Percentiles rank a stretch among this genome's conserved stretches.
Conservation (phyloP, 495 filamentous ascomycete genomes). For the Massariosphaeria phaeospora region DNA sequence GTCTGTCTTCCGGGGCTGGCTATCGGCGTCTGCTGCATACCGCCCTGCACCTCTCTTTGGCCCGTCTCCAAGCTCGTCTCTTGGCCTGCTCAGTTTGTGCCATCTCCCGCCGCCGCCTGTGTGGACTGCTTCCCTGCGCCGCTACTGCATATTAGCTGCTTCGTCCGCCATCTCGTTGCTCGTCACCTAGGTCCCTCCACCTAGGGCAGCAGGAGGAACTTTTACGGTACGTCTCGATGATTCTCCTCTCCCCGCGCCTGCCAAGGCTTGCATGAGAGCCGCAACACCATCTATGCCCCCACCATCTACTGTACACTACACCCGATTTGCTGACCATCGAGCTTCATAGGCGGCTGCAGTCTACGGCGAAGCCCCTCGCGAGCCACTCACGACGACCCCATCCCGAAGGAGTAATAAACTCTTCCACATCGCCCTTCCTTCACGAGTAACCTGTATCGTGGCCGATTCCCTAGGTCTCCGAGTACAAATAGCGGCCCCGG, state of each 20-base stretch:
- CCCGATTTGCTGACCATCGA: slow-evolving; percentile 8
- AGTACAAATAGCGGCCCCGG: background rate
- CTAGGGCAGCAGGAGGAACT: slow-evolving; percentile 23
- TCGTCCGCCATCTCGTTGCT: slow-evolving; percentile 1
- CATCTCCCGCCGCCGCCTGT: slow-evolving; percentile 11
- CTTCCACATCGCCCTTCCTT: slow-evolving; percentile 7
- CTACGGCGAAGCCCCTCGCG: slow-evolving; percentile 7
- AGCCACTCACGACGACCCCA: slow-evolving; percentile 1
- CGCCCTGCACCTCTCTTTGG: slow-evolving; percentile 22
- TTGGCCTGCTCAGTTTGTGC: slow-evolving; percentile 15
- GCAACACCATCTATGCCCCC: background rate
- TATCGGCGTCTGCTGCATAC: slow-evolving; percentile 15
- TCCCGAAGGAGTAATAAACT: slow-evolving; percentile 18
- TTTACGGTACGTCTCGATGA: slow-evolving; percentile 4
- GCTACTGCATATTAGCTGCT: slow-evolving; percentile 28
- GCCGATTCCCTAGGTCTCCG: slow-evolving; percentile 2
- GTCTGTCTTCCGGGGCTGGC: background rate
- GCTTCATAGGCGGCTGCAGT: slow-evolving; percentile 15
- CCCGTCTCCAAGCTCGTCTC: slow-evolving; percentile 11
- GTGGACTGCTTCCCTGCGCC: slow-evolving; percentile 19
- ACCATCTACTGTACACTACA: background rate
- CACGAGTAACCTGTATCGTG: slow-evolving; percentile 2
- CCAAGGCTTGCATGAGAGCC: slow-evolving; percentile 13
- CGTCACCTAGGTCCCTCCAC: slow-evolving; percentile 28
- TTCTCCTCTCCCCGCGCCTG: background rate